Evolutionary conservation across 306 rosid genomes (phyloP).

Genomic region (Boehmeria nivea): DNA sequence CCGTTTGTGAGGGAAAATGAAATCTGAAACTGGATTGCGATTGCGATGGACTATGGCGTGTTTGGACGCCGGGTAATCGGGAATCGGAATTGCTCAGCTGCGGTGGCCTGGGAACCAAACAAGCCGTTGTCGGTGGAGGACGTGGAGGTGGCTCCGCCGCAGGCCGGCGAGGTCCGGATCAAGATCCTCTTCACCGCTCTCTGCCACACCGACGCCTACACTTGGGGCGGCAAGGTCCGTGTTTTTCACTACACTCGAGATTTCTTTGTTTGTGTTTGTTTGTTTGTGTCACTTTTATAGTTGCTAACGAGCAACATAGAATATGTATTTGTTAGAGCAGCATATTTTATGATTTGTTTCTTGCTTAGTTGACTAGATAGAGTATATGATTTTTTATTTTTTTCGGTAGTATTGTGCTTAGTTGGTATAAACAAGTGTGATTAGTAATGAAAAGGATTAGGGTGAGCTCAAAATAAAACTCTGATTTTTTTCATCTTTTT

Average conservation of each 20-base stretch:
- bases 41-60: not conserved
- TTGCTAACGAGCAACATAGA: too few species aligned
- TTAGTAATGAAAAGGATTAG: too few species aligned
- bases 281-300: too few species aligned
- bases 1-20: not conserved
- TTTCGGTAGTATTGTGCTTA: too few species aligned
- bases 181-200: slow-evolving; percentile 80
- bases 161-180: slow-evolving; percentile 77
- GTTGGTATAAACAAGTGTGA: too few species aligned
- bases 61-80: too few species aligned
- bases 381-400: too few species aligned
- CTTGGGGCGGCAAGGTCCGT: slow-evolving; percentile 91
- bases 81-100: slow-evolving; percentile 43
- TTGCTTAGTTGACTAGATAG: too few species aligned
- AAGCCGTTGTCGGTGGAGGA: slow-evolving; percentile 78
- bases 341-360: too few species aligned
- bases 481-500: too few species aligned
- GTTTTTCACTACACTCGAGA: not conserved
- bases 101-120: slow-evolving; percentile 99
- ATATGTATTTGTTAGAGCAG: too few species aligned
- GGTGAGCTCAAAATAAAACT: too few species aligned
- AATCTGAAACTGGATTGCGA: not conserved
- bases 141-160: slow-evolving; percentile 90
- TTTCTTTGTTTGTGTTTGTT: not conserved
- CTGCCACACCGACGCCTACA: slow-evolving; percentile 88